Evolutionary conservation across 1,284 basidiomycete genomes (phyloP), one percentile per base, ranked within the genome.

Genomic region (Sanghuangporus sanghuang): DNA sequence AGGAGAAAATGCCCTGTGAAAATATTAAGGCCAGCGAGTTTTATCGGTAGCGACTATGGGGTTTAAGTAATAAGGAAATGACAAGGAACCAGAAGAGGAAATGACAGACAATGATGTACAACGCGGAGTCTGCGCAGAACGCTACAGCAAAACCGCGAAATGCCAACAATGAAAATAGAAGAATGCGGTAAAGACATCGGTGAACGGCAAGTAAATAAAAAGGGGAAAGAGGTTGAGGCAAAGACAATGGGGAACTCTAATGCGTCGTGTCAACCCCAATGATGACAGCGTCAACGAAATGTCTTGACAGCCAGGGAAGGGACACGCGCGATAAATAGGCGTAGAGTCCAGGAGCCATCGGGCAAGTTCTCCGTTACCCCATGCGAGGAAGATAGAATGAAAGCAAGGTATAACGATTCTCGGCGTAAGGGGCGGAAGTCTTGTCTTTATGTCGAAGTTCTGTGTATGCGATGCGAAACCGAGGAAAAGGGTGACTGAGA

Each of bases 21-120:
- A 44, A 50, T 49, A 52, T 52, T 60, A 53, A 27, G 46, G n/a
- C 23, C 7, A 32, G 58, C 12, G 23, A 11, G n/a, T 40, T 42
- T 54, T 40, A 58, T 57, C 55, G 39, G 39, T 14, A 48, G 23
- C 21, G 48, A 46, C 9, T 40, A 57, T 42, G n/a, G 21, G 40
- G 54, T 21, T 44, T 57, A 18, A 57, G 12, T 55, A 56, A 48
- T 18, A 35, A 21, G 53, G n/a, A 48, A 42, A 38, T 36, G 39
- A 38, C 16, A 36, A 54, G 53, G 38, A 54, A 54, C 32, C 27
- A 38, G 36, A 54, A 6, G 32, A 54, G 32, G 18, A 54, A 54
- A 35, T 38, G 53, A 6, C 32, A 48, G 44, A 59, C 48, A 56
- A 62, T 63, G 62, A 63, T 63, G 38, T 59, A 63, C 62, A 63